Evolutionary conservation across 805 yeast species (phyloP).

Genomic region (Blastobotrys muscicola): DNA sequence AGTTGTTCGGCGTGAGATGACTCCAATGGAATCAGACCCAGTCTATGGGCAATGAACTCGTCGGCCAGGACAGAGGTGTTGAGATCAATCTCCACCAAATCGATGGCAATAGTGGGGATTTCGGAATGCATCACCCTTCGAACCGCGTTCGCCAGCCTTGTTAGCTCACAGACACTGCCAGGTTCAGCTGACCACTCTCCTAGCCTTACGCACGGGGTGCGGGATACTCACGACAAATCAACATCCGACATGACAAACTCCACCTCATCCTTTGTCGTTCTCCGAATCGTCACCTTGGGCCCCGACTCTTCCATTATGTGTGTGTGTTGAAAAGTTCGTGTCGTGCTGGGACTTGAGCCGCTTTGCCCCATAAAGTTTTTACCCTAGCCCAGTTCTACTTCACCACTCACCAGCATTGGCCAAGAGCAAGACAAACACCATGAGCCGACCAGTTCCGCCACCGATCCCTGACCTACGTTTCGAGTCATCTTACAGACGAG

Average conservation of each 20-base stretch:
- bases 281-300: constrained; percentile 83
- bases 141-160: constrained; percentile 70
- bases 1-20: constrained; percentile 75
- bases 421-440: too few species aligned
- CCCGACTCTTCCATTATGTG: constrained; percentile 28
- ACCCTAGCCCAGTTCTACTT: too few species aligned
- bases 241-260: constrained; percentile 83
- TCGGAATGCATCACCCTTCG: constrained; percentile 91
- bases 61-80: constrained; percentile 95
- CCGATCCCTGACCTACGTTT: constrained; percentile 24
- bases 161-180: constrained; percentile 5
- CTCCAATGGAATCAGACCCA: constrained; percentile 85
- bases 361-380: too few species aligned
- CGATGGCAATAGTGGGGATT: constrained; percentile 96
- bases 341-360: too few species aligned
- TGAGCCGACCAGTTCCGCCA: constrained; percentile 3
- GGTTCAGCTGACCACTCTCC: neutral
- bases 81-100: constrained; percentile 84
- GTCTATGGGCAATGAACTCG: constrained; percentile 88
- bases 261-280: constrained; percentile 76
- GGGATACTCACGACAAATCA: constrained; percentile 49
- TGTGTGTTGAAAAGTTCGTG: neutral
- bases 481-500: constrained; percentile 23
- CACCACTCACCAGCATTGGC: too few species aligned
- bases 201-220: neutral